Conservation (phyloP, 805 yeast genomes). For the Teunomyces panamensis region DNA sequence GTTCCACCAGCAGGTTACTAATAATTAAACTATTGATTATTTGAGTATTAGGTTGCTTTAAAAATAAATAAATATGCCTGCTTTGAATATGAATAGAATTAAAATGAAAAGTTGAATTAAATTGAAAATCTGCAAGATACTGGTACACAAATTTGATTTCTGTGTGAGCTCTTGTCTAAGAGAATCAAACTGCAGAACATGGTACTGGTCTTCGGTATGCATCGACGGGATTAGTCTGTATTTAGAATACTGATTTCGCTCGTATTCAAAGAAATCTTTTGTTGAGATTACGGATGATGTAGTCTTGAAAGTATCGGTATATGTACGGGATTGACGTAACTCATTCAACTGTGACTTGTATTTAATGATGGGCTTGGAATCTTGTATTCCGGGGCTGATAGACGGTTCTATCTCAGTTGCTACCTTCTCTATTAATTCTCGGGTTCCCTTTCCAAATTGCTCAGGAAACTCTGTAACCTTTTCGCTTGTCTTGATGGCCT, state of each 20-base stretch:
- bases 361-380: slow-evolving; percentile 3
- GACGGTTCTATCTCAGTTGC: neutral
- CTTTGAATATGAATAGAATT: neutral
- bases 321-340: neutral
- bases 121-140: neutral
- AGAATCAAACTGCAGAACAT: neutral
- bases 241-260: neutral
- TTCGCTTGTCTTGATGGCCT: neutral
- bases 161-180: neutral
- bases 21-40: neutral
- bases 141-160: neutral
- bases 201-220: neutral
- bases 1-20: slow-evolving; percentile 8
- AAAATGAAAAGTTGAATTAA: neutral
- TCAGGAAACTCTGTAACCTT: neutral
- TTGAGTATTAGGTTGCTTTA: neutral
- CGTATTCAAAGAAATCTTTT: neutral
- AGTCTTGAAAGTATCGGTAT: neutral
- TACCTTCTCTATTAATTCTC: neutral
- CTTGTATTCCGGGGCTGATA: neutral
- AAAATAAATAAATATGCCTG: neutral
- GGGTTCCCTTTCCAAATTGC: neutral
- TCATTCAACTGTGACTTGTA: slow-evolving; percentile 9
- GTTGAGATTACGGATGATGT: neutral
- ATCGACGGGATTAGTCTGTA: neutral